These are phyloP conservation scores for Phytophthora melonis DNA, from an alignment of 352 stramenopile genomes.

Conservation along the genomic window DNA sequence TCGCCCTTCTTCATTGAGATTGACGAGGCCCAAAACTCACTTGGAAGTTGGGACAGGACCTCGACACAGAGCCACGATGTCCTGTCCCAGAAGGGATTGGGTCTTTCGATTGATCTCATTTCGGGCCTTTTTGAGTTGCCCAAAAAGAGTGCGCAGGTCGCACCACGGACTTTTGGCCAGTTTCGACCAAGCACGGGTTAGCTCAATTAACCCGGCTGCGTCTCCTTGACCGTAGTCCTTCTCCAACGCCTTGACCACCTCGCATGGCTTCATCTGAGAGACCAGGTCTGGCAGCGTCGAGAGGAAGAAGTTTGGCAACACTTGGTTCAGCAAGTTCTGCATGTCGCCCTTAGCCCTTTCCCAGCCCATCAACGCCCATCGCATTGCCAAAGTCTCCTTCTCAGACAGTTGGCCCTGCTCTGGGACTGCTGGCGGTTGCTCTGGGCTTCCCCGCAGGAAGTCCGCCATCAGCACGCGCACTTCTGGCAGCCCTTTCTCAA, in stretches of 20 bases:
- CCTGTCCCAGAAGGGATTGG: neutral
- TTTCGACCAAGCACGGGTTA: constrained; percentile 6
- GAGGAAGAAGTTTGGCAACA: neutral
- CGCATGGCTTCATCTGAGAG: neutral
- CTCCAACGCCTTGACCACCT: neutral
- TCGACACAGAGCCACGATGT: constrained; percentile 23
- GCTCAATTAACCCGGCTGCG: constrained; percentile 10
- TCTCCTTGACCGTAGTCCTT: neutral
- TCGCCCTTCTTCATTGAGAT: neutral
- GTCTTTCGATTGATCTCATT: constrained; percentile 25
- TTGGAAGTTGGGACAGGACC: constrained; percentile 4
- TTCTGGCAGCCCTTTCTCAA: neutral
- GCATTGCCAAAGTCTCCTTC: neutral
- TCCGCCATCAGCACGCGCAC: neutral
- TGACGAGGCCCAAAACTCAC: constrained; percentile 20
- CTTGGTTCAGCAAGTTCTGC: neutral
- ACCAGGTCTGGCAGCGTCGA: neutral
- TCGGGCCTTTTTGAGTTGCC: constrained; percentile 7
- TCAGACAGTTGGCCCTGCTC: neutral
- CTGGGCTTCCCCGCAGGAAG: neutral
- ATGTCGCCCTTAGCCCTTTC: neutral
- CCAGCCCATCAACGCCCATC: neutral
- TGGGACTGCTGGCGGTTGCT: neutral
- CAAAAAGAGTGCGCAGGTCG: constrained; percentile 15
- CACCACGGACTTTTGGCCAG: constrained; percentile 1